Evolutionary conservation across 1,284 basidiomycete genomes (phyloP), one percentile per base, ranked within the genome.

Genomic region (Termitomyces sp.): DNA sequence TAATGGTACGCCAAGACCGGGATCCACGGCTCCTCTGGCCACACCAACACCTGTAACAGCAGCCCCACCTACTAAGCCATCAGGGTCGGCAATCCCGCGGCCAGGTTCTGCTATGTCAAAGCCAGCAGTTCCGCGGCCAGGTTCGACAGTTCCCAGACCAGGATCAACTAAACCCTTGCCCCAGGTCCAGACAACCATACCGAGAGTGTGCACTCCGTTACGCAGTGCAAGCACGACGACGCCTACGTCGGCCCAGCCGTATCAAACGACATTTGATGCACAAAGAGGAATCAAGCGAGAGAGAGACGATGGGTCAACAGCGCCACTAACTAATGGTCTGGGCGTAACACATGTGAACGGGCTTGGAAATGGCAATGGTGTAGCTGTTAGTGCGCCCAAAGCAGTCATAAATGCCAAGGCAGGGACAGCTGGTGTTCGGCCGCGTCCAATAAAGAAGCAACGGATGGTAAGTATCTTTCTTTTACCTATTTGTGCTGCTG

Each of bases 371-470:
- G 37, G 49, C 9, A 28, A 45, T 39, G 35, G 49, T 43, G 24
- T 52, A 50, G 45, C 39, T 38, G 33, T 46, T 21, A 59, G 58
- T 52, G 11, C 52, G 6, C 55, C 67, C 47, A 67, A 67, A 57
- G 57, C 68, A 30, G 62, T 73, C 37, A 55, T 74, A 18, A 75
- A 77, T 56, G 77, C 79, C 14, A 81, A 80, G 63, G 78, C 84
- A 21, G 81, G 83, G 24, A 68, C 70, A 51, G 72, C 70, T 13
- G 78, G 76, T 46, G 78, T 76, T 14, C 74, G 83, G 54, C 85
- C 86, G 26, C 73, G 88, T 59, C 86, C 87, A 38, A 63, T 84
- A 45, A 90, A 90, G 76, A 89, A 86, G 68, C 85, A 83, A 64
- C 76, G 86, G 57, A 73, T 86, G 80, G 87, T 90, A 60, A 66